Base-by-base conservation (phyloP, 2,329 filamentous ascomycete species). In the Colletotrichum godetiae region DNA sequence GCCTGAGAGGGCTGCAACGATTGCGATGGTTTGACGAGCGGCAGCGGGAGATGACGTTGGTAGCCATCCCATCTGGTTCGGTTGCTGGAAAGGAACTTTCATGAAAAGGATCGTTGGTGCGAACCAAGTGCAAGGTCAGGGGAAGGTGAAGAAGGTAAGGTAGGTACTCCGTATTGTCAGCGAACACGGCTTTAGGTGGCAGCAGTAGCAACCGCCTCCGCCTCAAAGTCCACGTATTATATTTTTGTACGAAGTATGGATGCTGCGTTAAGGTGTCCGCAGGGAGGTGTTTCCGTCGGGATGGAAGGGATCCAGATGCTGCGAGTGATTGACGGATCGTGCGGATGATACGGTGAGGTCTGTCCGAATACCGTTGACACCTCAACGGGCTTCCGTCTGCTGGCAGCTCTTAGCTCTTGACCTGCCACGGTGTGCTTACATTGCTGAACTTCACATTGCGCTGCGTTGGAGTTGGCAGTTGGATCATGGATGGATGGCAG, bases 61-160 rank as follows among this genome's bases (percentile, higher is more conserved):
- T 73, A 57, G 59, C 46, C 60, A 56, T 70, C 33, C 70, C 60
- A 56, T 70, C 33, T 73, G 62, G 55, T 46, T 69, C 55, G 66
- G 55, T 31, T 60, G 46, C 64, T 52, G 59, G 59, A 53, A 49
- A n/a, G 70, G 37, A 35, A 63, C 42, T 69, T 72, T 69, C 69
- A 72, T 60, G 59, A 59, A 58, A 58, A 56, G 55, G 56, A 65
- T 64, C 49, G 31, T 35, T 56, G 65, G 58, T 53, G 59, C 27
- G n/a, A 62, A 68, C 27, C n/a, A 56, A 68, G n/a, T 29, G 57
- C 66, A 68, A 64, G 69, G 66, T 27, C 68, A 64, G 59, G 69
- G 53, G 13, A 42, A 56, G 24, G 33, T 46, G 24, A 49, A 61
- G n/a, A 37, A 29, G 37, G 42, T 11, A 62, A 24, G 4, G 33